Evolutionary conservation across 192 early-diverging fungal species (phyloP), one percentile per base, ranked within the genome.

Genomic region (Ambispora gerdemannii): DNA sequence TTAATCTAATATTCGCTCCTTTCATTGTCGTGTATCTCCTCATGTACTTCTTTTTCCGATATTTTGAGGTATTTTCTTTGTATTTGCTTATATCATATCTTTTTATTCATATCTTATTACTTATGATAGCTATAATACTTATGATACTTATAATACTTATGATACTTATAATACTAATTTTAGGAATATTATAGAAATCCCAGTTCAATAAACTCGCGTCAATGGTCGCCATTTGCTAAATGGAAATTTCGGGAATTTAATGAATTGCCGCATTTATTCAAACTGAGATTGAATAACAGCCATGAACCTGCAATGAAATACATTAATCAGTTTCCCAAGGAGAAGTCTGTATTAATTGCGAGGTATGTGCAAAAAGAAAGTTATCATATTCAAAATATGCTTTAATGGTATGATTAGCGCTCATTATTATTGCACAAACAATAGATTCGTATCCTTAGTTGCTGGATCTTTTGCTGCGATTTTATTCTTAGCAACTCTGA

Each of bases 211-310:
- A 86, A 84, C 10, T 89, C 90, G 20, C 87, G 98, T 34, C 81
- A 83, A 8, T 99, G 94, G 66, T 88, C 94, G 0, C 89, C 89
- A 7, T 85, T 91, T 61, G 96, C 96, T 3, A 81, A 84, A 30
- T 98, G 92, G 94, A 93, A 92, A 76, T 92, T 98, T 69, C 88
- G 96, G 60, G 95, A 97, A 79, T 98, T 98, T 73, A 98, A 99
- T 77, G 98, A 99, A 75, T 82, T 98, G 20, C 93, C 95, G 0
- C 95, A 99, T 76, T 67, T 91, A 20, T 95, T 97, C 74, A 76
- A 89, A 33, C 74, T 76, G 25, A 88, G 98, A 13, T 76, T 98
- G 20, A 86, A 87, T 67, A 63, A 84, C 0, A 92, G 90, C 25
- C 86, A 93, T 74, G 82, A 84, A 11, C 74, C 83, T 51, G 95